Percentiles rank a stretch among this genome's conserved stretches.
These are phyloP conservation scores for Alternaria burnsii DNA, from an alignment of 2,329 filamentous ascomycete genomes.

Conservation along the genomic window DNA sequence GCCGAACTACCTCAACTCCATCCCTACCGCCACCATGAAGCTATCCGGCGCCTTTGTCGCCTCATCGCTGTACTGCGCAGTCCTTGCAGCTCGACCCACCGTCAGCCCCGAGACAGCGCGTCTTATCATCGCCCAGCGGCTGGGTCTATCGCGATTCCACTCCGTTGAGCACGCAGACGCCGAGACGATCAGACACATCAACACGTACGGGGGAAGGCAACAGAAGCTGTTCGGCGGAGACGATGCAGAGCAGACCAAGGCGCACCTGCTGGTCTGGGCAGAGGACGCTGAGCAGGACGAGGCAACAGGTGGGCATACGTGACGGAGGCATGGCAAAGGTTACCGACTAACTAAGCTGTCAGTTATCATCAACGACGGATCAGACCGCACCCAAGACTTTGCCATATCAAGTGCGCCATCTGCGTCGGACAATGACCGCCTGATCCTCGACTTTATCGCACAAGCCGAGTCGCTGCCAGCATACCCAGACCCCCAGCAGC, in stretches of 20 bases:
- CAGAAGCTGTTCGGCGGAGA: conserved; percentile 53
- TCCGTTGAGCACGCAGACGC: conserved; percentile 51
- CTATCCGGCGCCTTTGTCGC: conserved; percentile 51
- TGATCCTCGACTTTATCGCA: conserved; percentile 47
- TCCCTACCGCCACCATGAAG: conserved; percentile 55
- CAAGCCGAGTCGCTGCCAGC: conserved; percentile 47
- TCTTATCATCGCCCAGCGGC: conserved; percentile 60
- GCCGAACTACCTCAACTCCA: conserved; percentile 23
- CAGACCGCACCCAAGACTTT: conserved; percentile 34
- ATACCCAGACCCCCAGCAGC: conserved; percentile 35
- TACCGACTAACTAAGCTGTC: conserved; percentile 24
- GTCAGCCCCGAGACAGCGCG: conserved; percentile 56
- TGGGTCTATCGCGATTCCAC: conserved; percentile 61
- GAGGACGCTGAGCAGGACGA: conserved; percentile 50
- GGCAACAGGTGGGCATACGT: conserved; percentile 40
- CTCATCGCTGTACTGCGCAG: conserved; percentile 52
- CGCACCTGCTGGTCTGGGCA: conserved; percentile 51
- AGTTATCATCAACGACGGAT: conserved; percentile 37
- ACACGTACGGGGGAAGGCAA: conserved; percentile 54
- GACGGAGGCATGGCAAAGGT: neutral
- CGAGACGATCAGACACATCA: conserved; percentile 56
- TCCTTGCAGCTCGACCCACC: conserved; percentile 42
- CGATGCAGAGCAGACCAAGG: conserved; percentile 27
- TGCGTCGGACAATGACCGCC: conserved; percentile 44
- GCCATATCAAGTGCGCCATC: conserved; percentile 46